These are phyloP conservation scores for Boechera retrofracta DNA, from an alignment of 345 rosid species.

Conservation along the genomic window DNA sequence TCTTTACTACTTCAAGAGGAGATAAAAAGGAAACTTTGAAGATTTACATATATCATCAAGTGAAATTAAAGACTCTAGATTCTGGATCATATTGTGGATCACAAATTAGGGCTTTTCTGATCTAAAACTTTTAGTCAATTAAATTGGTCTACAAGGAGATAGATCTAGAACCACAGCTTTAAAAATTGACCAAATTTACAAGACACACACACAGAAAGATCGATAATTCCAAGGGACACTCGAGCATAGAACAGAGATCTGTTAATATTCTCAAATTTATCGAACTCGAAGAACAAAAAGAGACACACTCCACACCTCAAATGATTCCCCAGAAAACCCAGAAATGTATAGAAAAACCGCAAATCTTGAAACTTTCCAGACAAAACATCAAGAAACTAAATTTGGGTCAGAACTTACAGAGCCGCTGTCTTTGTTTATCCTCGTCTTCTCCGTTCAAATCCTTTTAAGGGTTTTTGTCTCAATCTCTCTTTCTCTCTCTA, in stretches of 20 bases:
- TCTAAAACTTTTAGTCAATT: slow-evolving; percentile 1
- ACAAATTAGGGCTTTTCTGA: neutral
- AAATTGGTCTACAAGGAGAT: neutral
- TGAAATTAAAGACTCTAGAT: slow-evolving; percentile 12
- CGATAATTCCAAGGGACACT: neutral
- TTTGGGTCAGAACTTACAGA: slow-evolving; percentile 25
- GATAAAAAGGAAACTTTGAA: slow-evolving; percentile 9
- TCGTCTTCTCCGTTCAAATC: slow-evolving; percentile 36
- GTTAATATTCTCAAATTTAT: neutral
- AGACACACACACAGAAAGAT: neutral
- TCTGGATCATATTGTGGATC: slow-evolving; percentile 25
- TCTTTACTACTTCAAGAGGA: slow-evolving; percentile 25
- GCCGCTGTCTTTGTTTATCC: neutral
- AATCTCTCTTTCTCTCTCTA: slow-evolving; percentile 11
- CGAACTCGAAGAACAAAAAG: neutral
- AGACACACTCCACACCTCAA: neutral
- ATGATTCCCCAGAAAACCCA: neutral
- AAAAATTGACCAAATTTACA: neutral
- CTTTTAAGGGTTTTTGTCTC: slow-evolving; percentile 20
- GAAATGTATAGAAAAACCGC: neutral
- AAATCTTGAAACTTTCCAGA: slow-evolving; percentile 7
- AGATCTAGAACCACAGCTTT: slow-evolving; percentile 27
- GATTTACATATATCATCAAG: slow-evolving; percentile 18
- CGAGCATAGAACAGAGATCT: slow-evolving; percentile 26
- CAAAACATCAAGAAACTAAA: neutral